Evolutionary conservation across 108 stramenopile species (phyloP), one percentile per base, ranked within the genome.

Genomic region (Nitzschia sp.): DNA sequence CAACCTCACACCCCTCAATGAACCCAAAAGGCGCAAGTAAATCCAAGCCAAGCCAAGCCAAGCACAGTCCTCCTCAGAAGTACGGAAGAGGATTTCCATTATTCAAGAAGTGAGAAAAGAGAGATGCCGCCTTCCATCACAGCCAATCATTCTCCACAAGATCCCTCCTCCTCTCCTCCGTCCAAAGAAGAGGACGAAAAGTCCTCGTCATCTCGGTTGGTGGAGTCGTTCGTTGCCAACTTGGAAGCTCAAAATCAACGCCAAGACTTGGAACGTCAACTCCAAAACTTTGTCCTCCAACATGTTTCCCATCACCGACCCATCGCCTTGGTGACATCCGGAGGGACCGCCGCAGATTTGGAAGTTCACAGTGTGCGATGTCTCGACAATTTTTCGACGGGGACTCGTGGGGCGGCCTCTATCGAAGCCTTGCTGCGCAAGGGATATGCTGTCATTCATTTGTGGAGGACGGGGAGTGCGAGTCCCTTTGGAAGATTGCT

Each of bases 341-440:
- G 96, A 27, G 96, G 96, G 1, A 96, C 95, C 0, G 77, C 86
- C 21, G 83, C 87, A 19, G 85, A 86, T 56, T 80, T 98, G 66
- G 98, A 98, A 82, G 45, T 76, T 30, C 84, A 93, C 61, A 79
- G 73, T 13, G 97, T 98, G 9, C 84, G 98, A 19, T 96, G 77
- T 68, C 67, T 98, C 50, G 98, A 98, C 50, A 98, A 98, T 72
- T 98, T 98, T 80, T 90, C 88, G 63, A 96, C 96, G 0, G 98
- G 98, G 6, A 58, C 73, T 1, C 77, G 97, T n/a, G 97, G 97
- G 6, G 96, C 96, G 0, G 58, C 80, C 6, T 79, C 93, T 1
- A 95, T 96, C 3, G 97, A 98, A 80, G 79, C 93, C 63, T 96
- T 98, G 58, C 57, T 94, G 26, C 58, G 76, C 48, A 56, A 87